phyloP scores from a whole-genome alignment of 2,329 filamentous ascomycete species.

The Trichoderma polysporum region DNA sequence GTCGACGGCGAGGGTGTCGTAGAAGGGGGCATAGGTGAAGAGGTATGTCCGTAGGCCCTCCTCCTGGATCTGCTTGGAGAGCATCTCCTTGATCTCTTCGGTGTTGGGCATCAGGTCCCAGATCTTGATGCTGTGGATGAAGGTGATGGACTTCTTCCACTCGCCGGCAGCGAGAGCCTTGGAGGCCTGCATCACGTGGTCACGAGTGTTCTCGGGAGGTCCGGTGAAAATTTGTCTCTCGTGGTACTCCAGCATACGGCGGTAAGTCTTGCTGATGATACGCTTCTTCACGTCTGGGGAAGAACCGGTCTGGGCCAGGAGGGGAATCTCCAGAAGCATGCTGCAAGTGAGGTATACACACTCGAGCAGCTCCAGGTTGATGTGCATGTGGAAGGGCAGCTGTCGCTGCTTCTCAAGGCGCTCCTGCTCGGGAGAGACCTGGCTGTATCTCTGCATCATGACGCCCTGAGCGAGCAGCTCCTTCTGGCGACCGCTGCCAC shows the following conservation, averaged over 20 bases:
- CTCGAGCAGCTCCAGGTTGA: constrained; percentile 96
- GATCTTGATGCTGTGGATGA: constrained; percentile 98
- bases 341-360: constrained; percentile 98
- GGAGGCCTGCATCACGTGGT: constrained; percentile 98
- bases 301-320: constrained; percentile 93
- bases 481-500: constrained; percentile 95
- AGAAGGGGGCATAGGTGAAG: constrained; percentile 99
- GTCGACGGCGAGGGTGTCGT: constrained; percentile 87
- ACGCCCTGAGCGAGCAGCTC: constrained; percentile 96
- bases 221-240: constrained; percentile 99
- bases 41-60: constrained; percentile 97
- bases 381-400: constrained; percentile 99
- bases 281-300: constrained; percentile 97
- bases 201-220: constrained; percentile 95
- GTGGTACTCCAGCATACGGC: constrained; percentile 98
- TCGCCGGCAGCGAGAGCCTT: constrained; percentile 95
- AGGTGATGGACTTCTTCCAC: constrained; percentile 94
- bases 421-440: constrained; percentile 97
- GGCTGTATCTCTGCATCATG: constrained; percentile 95
- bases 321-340: constrained; percentile 97
- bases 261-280: constrained; percentile 98
- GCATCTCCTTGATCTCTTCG: constrained; percentile 94
- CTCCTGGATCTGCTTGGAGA: constrained; percentile 96
- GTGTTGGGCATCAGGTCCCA: constrained; percentile 96
- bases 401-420: constrained; percentile 95